Evolutionary conservation across 768 basidiomycete species (phyloP).

Genomic region (Lactarius pseudohatsudake): DNA sequence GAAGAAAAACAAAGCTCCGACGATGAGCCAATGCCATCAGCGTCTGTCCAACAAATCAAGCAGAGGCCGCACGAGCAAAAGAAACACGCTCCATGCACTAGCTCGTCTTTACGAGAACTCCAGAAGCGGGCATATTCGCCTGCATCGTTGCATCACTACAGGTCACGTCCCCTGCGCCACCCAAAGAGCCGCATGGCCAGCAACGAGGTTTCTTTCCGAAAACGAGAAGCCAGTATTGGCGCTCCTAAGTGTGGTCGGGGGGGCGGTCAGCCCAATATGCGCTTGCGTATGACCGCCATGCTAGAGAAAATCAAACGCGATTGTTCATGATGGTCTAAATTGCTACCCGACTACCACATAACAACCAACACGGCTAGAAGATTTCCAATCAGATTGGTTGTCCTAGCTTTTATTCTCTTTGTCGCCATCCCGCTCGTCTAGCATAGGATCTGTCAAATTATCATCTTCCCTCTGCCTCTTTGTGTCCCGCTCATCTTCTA

Average conservation of each 20-base stretch:
- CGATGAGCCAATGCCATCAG: neutral
- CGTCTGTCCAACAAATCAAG: neutral
- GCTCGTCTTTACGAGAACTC: slow-evolving; percentile 54
- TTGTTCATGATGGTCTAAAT: slow-evolving; percentile 34
- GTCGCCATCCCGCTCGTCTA: slow-evolving; percentile 45
- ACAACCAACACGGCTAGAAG: neutral
- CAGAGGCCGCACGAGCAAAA: neutral
- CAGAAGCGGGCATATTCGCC: slow-evolving; percentile 62
- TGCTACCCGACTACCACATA: neutral
- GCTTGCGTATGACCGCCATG: slow-evolving; percentile 81
- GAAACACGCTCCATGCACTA: slow-evolving; percentile 18
- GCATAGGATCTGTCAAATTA: slow-evolving; percentile 20
- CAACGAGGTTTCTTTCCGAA: slow-evolving; percentile 30
- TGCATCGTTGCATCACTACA: slow-evolving; percentile 57
- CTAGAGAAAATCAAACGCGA: slow-evolving; percentile 82
- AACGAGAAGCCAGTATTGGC: slow-evolving; percentile 30
- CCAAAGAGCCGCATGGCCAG: slow-evolving; percentile 30
- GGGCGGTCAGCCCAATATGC: slow-evolving; percentile 71
- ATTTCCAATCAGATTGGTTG: slow-evolving; percentile 3
- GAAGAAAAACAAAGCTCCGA: slow-evolving; percentile 16
- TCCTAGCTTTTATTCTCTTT: slow-evolving; percentile 51
- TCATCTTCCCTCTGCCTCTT: slow-evolving; percentile 28
- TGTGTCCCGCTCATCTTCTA: slow-evolving; percentile 20
- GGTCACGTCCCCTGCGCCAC: slow-evolving; percentile 44
- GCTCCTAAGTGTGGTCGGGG: slow-evolving; percentile 41